Percentiles rank a stretch among this genome's conserved stretches.
phyloP scores from a whole-genome alignment of 352 stramenopile species.

The Globisporangium irregulare region DNA sequence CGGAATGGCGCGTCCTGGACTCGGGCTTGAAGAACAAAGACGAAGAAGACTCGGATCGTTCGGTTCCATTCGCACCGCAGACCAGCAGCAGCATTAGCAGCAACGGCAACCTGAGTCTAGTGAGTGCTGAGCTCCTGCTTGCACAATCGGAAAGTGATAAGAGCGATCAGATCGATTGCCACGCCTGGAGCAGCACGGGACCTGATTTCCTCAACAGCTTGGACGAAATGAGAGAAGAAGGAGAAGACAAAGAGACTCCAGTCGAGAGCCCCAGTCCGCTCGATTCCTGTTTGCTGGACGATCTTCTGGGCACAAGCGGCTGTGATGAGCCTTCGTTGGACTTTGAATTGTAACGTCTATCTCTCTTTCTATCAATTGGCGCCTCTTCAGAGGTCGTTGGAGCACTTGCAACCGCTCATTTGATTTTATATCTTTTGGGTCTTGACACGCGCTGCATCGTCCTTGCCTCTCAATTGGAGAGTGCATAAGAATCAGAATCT shows the following conservation, averaged over 20 bases:
- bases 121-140: neutral
- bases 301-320: slow-evolving; percentile 3
- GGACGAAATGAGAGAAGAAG: neutral
- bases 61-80: neutral
- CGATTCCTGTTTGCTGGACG: slow-evolving; percentile 1
- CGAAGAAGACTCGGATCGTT: neutral
- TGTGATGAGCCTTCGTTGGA: neutral
- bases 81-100: neutral
- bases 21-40: neutral
- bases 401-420: neutral
- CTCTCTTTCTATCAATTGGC: neutral
- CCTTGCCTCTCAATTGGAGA: neutral
- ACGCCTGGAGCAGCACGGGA: neutral
- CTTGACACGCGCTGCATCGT: neutral
- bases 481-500: neutral
- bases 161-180: neutral
- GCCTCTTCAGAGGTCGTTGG: neutral
- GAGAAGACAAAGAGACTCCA: neutral
- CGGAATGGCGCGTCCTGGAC: neutral
- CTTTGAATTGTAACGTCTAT: neutral
- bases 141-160: slow-evolving; percentile 2
- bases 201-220: neutral
- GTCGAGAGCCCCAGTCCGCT: neutral
- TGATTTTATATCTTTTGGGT: neutral
- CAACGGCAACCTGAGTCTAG: neutral